Conservation (phyloP, 1,284 basidiomycete species). For the Puccinia novopanici region DNA sequence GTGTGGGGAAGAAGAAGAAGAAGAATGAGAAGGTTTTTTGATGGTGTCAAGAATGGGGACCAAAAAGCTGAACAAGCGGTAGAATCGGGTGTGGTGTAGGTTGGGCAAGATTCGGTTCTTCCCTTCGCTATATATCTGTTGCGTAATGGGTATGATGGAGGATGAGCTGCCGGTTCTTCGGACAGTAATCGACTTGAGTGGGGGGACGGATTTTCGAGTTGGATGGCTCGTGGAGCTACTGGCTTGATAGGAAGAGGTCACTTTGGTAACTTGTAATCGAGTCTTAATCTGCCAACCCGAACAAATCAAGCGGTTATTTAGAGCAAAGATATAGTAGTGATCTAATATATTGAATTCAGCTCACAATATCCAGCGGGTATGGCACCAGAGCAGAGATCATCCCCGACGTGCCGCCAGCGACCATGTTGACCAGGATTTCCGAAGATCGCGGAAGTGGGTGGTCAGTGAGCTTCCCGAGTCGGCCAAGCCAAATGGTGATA, state of each 20-base stretch:
- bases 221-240: neutral
- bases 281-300: slow-evolving; percentile 36
- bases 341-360: neutral
- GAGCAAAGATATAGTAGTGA: neutral
- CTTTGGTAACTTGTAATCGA: slow-evolving; percentile 47
- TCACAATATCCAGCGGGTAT: slow-evolving; percentile 54
- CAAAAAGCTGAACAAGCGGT: slow-evolving; percentile 51
- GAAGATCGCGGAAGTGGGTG: slow-evolving; percentile 50
- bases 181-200: neutral
- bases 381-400: slow-evolving; percentile 55
- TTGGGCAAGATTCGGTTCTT: slow-evolving; percentile 51
- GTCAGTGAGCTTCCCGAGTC: slow-evolving; percentile 20
- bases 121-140: slow-evolving; percentile 46
- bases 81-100: slow-evolving; percentile 52
- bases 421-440: slow-evolving; percentile 54
- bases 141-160: slow-evolving; percentile 26
- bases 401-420: slow-evolving; percentile 56
- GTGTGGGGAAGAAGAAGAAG: neutral
- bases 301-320: neutral
- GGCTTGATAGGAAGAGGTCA: slow-evolving; percentile 43
- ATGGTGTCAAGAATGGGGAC: slow-evolving; percentile 34
- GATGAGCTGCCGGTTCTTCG: neutral
- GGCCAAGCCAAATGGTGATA: neutral
- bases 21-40: slow-evolving; percentile 5
- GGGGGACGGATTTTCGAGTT: neutral